Evolutionary conservation across 164 flowering plant species (phyloP), one percentile per base, ranked within the genome.

Genomic region (Magnolia kwangsiensis): DNA sequence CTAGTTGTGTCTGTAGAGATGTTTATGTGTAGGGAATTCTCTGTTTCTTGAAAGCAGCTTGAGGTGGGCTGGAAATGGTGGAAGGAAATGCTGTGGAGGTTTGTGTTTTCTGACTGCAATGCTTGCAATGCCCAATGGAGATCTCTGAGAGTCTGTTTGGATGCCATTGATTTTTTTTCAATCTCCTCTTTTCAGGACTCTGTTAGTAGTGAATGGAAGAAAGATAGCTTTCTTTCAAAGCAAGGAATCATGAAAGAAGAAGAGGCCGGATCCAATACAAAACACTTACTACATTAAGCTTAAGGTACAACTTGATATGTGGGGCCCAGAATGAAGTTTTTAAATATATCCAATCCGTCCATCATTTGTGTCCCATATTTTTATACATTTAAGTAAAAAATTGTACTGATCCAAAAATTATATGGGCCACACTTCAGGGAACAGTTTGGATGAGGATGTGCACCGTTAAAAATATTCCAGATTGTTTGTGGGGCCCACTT

Each of bases 31-130:
- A 93, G 73, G 75, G 98, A 88, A 72, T 78, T 88, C 72, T 93
- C 92, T 50, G 94, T 88, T 79, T 92, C 93, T 75, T 82, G 89
- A 74, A 76, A 78, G 81, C 94, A 95, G 24, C 84, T 75, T 59
- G 97, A 85, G 77, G 78, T 76, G 64, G 89, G 87, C 58, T 91
- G 92, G 76, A 86, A 85, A 50, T 89, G 87, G 82, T 74, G 75
- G 86, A 95, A 88, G 76, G 97, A 88, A 71, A 95, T 77, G 78
- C 70, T 88, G 37, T 90, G 90, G 3, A 91, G 83, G 78, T 72
- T 80, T 63, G 83, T 67, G 73, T 69, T 84, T 59, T 78, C 85
- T 1, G 93, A 88, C 72, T 80, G 77, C 50, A 91, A 67, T 20
- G 81, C 82, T 72, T 86, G 87, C 63, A 88, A 82, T 72, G 82